These are phyloP conservation scores for Hypoxylon perforatum DNA, from an alignment of 495 filamentous ascomycete species.

Conservation along the genomic window DNA sequence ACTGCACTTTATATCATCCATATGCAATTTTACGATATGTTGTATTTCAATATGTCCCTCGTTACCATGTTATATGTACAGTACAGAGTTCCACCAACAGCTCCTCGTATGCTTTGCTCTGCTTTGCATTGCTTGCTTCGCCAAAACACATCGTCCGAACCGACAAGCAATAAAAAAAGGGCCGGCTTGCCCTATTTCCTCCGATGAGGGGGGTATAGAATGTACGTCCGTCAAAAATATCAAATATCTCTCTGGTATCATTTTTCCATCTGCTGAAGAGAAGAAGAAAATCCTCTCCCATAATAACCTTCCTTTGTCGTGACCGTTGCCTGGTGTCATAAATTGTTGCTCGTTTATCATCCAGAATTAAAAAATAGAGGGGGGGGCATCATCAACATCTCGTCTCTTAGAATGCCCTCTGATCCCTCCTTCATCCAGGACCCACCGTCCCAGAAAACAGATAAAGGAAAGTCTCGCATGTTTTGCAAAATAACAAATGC, in stretches of 20 bases:
- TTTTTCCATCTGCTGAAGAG: slow-evolving; percentile 21
- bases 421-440: not conserved
- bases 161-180: slow-evolving; percentile 4
- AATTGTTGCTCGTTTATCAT: slow-evolving; percentile 39
- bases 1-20: not conserved
- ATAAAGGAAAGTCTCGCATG: slow-evolving; percentile 13
- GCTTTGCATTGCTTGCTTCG: not conserved
- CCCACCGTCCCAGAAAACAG: not conserved
- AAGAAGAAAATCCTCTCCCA: slow-evolving; percentile 2
- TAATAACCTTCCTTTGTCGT: slow-evolving; percentile 15
- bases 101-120: slow-evolving; percentile 17
- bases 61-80: slow-evolving; percentile 34
- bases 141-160: slow-evolving; percentile 11
- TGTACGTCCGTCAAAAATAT: slow-evolving; percentile 14
- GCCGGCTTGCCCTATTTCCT: slow-evolving; percentile 19
- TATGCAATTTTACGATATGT: slow-evolving; percentile 1
- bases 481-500: slow-evolving; percentile 26
- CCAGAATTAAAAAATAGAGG: slow-evolving; percentile 31
- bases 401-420: slow-evolving; percentile 1
- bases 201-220: slow-evolving; percentile 41
- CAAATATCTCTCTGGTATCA: slow-evolving; percentile 37
- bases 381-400: not conserved
- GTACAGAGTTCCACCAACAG: slow-evolving; percentile 4
- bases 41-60: slow-evolving; percentile 24
- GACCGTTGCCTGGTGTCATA: slow-evolving; percentile 37